phyloP scores from a whole-genome alignment of 352 stramenopile species.

The Globisporangium rhizosaccharum region DNA sequence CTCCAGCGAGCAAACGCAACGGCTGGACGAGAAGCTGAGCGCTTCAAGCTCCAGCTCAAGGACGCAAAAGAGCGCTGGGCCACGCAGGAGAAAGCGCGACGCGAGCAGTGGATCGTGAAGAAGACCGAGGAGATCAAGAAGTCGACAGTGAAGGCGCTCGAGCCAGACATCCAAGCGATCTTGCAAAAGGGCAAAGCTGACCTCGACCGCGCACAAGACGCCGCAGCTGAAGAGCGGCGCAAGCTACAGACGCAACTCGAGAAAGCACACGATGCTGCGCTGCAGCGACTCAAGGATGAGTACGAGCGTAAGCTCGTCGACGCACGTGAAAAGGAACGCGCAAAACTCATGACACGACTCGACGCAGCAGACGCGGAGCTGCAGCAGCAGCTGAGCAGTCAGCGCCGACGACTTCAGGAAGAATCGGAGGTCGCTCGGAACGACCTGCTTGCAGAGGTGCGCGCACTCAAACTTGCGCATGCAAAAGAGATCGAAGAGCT shows the following conservation, averaged over 20 bases:
- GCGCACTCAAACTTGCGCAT: slow-evolving; percentile 39
- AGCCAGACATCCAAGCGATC: slow-evolving; percentile 80
- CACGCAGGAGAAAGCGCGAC: slow-evolving; percentile 57
- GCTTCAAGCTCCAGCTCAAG: slow-evolving; percentile 71
- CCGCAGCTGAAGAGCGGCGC: slow-evolving; percentile 47
- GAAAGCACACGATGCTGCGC: slow-evolving; percentile 43
- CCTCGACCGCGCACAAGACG: slow-evolving; percentile 52
- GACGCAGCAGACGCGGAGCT: slow-evolving; percentile 69
- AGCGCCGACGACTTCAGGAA: slow-evolving; percentile 66
- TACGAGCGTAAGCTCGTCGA: slow-evolving; percentile 69
- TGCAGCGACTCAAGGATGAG: slow-evolving; percentile 60
- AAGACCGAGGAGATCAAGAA: slow-evolving; percentile 88
- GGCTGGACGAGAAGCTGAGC: slow-evolving; percentile 40
- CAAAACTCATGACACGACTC: slow-evolving; percentile 64
- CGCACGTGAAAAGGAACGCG: slow-evolving; percentile 66
- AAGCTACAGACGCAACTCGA: slow-evolving; percentile 49
- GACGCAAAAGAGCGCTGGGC: slow-evolving; percentile 72
- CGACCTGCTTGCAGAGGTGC: slow-evolving; percentile 49
- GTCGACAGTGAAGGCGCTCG: slow-evolving; percentile 65
- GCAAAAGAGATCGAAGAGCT: slow-evolving; percentile 59
- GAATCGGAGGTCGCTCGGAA: slow-evolving; percentile 57
- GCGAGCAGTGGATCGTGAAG: slow-evolving; percentile 77
- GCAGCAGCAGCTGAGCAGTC: slow-evolving; percentile 70
- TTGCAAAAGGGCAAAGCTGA: slow-evolving; percentile 70
- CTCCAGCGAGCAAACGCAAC: slow-evolving; percentile 49